These are phyloP conservation scores for Cryptococcus jaspeensis DNA, from an alignment of 1,284 basidiomycete species.

Conservation along the genomic window DNA sequence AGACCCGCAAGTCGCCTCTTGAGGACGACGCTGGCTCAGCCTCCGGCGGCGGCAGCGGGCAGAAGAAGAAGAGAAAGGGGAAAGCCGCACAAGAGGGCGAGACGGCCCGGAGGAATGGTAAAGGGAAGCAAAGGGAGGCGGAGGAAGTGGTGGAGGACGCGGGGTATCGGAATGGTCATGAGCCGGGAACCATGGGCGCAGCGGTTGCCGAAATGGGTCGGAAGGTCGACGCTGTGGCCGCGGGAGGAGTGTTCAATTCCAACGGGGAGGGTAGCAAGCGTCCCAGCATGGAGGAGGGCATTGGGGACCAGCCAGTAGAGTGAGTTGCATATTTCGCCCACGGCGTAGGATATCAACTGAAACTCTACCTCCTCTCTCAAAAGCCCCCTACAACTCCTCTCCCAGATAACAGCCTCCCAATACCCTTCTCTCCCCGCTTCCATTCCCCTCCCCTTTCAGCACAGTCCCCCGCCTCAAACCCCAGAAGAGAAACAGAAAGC, in stretches of 20 bases:
- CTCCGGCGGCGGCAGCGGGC: neutral
- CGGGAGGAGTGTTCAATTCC: too few relatives aligned
- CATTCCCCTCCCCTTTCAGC: constrained; percentile 1
- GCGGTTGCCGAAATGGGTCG: too few relatives aligned
- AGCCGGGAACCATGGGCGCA: too few relatives aligned
- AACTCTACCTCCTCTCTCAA: neutral
- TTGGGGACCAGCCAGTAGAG: too few relatives aligned
- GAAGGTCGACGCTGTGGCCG: too few relatives aligned
- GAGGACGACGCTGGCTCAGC: neutral
- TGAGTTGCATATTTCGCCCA: too few relatives aligned
- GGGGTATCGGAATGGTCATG: too few relatives aligned
- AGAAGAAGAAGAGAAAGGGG: constrained; percentile 3
- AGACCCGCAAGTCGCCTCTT: constrained; percentile 18
- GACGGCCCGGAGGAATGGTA: neutral
- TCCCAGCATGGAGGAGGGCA: too few relatives aligned
- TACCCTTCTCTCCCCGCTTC: neutral
- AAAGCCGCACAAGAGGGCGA: neutral
- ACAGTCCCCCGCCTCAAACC: neutral
- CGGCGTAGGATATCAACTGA: neutral
- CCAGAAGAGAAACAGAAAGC: constrained; percentile 26
- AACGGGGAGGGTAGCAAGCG: too few relatives aligned
- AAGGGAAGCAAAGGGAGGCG: too few relatives aligned
- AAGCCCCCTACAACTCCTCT: constrained; percentile 1
- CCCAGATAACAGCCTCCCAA: constrained; percentile 4
- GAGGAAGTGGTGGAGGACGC: too few relatives aligned